phyloP scores from a whole-genome alignment of 78 protist species.

The Emiliania huxleyi region DNA sequence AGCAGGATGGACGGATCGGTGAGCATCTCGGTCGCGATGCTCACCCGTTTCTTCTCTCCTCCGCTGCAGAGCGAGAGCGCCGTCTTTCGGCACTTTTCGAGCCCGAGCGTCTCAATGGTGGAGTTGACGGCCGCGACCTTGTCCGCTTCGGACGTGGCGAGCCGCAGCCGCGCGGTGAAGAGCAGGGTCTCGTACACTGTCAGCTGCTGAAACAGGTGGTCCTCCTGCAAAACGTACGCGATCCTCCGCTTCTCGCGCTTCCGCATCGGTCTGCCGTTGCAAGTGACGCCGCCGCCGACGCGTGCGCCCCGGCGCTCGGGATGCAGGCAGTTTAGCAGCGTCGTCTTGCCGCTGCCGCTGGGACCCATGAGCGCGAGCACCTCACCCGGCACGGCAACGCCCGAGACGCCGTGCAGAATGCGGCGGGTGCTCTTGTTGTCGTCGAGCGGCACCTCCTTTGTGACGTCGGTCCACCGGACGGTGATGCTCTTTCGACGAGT shows the following conservation, averaged over 20 bases:
- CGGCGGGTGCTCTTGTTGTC: too few relatives aligned
- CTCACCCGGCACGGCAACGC: neutral
- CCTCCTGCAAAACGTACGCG: slow-evolving; percentile 20
- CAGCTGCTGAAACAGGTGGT: neutral
- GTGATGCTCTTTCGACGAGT: too few relatives aligned
- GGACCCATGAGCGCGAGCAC: neutral
- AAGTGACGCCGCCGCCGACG: neutral
- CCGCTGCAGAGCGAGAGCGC: neutral
- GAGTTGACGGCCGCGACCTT: neutral
- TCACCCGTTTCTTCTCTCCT: slow-evolving; percentile 40
- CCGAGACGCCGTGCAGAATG: neutral
- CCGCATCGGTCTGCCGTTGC: neutral
- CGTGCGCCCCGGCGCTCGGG: neutral
- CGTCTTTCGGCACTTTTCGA: slow-evolving; percentile 17
- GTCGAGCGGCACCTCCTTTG: too few relatives aligned
- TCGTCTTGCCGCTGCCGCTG: neutral
- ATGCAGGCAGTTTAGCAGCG: neutral
- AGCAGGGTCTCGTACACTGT: neutral
- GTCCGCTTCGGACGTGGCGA: neutral
- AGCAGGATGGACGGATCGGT: neutral
- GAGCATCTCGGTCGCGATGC: neutral
- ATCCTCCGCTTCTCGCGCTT: neutral
- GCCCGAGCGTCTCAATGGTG: neutral
- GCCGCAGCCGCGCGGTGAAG: neutral
- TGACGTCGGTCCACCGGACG: too few relatives aligned